Conservation (phyloP, 2,329 filamentous ascomycete genomes). For the Fusarium nodosum region DNA sequence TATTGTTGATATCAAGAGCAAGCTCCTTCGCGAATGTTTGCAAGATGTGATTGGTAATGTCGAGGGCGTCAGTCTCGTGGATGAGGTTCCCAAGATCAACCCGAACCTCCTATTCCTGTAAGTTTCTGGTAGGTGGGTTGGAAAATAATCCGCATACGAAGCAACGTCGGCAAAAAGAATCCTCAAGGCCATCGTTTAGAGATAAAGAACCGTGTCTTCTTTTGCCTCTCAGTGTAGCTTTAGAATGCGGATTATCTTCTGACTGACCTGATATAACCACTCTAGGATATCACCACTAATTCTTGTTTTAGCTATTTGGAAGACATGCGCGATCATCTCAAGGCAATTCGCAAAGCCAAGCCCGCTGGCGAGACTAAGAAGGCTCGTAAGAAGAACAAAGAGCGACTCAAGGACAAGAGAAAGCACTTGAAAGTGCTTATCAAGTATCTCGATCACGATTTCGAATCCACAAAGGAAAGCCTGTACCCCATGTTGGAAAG, state of each 20-base stretch:
- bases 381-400: slow-evolving; percentile 72
- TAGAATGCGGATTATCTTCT: too few species aligned
- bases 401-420: slow-evolving; percentile 69
- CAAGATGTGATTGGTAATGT: slow-evolving; percentile 56
- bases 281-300: background rate
- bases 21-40: slow-evolving; percentile 76
- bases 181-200: too few species aligned
- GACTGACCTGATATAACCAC: background rate
- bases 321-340: slow-evolving; percentile 75
- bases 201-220: too few species aligned
- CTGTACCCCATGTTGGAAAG: slow-evolving; percentile 84
- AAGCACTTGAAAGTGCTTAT: slow-evolving; percentile 79
- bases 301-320: slow-evolving; percentile 75
- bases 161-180: too few species aligned
- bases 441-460: slow-evolving; percentile 85
- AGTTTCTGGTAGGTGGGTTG: slow-evolving; percentile 34
- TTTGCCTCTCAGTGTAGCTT: too few species aligned
- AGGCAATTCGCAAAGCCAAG: slow-evolving; percentile 72
- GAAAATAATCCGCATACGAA: too few species aligned
- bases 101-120: slow-evolving; percentile 78
- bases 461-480: slow-evolving; percentile 79
- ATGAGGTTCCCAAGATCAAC: slow-evolving; percentile 80
- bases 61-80: slow-evolving; percentile 77
- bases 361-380: slow-evolving; percentile 63
- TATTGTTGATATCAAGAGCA: slow-evolving; percentile 87